Conservation (phyloP, 345 rosid genomes). For the Reutealis trisperma region DNA sequence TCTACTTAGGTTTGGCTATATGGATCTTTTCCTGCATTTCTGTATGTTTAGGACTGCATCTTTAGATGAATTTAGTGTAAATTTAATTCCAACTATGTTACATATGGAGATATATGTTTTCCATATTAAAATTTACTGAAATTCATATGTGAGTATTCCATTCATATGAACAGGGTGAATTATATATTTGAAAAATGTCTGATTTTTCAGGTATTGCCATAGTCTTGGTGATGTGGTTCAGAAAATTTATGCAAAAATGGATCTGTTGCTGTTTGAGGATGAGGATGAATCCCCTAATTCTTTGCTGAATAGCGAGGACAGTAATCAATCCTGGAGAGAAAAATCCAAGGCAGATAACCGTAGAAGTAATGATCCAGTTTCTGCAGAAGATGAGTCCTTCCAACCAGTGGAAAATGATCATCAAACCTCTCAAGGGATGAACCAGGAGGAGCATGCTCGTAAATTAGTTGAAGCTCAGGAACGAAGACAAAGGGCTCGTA, state of each 20-base stretch:
- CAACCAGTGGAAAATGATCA: slow-evolving; percentile 27
- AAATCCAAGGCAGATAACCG: slow-evolving; percentile 32
- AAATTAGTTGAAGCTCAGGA: slow-evolving; percentile 64
- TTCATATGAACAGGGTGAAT: not conserved
- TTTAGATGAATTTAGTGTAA: not conserved
- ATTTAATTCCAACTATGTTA: not conserved
- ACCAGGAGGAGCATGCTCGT: slow-evolving; percentile 38
- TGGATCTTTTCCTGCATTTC: not conserved
- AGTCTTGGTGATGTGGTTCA: slow-evolving; percentile 62
- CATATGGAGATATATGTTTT: not conserved
- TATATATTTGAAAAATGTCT: slow-evolving; percentile 17
- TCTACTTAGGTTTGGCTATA: not conserved
- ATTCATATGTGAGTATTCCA: not conserved
- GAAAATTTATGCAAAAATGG: slow-evolving; percentile 71
- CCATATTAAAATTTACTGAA: not conserved
- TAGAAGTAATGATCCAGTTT: slow-evolving; percentile 24
- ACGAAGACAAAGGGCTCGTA: slow-evolving; percentile 78
- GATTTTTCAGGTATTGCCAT: slow-evolving; percentile 56
- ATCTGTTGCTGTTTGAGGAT: slow-evolving; percentile 58
- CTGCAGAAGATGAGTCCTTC: slow-evolving; percentile 37
- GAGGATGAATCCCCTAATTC: slow-evolving; percentile 60
- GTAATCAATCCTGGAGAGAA: slow-evolving; percentile 56
- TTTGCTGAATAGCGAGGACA: slow-evolving; percentile 70
- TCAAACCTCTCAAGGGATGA: slow-evolving; percentile 26
- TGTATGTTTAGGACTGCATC: not conserved